Percentiles rank a stretch among this genome's conserved stretches.
phyloP scores from a whole-genome alignment of 108 stramenopile species.

The Stephanodiscus triporus region DNA sequence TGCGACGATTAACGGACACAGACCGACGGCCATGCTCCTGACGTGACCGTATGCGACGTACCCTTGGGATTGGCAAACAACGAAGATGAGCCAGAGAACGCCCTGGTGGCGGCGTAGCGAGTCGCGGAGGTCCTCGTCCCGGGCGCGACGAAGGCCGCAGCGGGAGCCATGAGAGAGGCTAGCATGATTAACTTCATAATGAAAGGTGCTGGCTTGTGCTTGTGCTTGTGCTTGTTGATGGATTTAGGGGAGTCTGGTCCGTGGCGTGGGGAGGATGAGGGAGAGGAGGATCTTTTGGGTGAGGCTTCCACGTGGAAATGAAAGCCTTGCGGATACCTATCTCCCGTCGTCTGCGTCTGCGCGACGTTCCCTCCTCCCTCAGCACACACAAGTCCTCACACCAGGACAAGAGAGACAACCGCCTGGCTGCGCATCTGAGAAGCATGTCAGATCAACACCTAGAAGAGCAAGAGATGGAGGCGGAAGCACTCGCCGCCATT shows the following conservation, averaged over 20 bases:
- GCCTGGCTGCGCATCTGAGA: slow-evolving; percentile 11
- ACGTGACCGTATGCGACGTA: slow-evolving; percentile 22
- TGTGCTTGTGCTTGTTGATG: no score
- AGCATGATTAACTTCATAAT: slow-evolving; percentile 49
- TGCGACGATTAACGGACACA: neutral
- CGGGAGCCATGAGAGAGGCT: slow-evolving; percentile 63
- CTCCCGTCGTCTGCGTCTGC: neutral
- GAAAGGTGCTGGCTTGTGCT: neutral
- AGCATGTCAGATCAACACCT: slow-evolving; percentile 72
- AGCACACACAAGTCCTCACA: neutral
- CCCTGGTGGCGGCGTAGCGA: slow-evolving; percentile 52
- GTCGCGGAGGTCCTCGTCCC: slow-evolving; percentile 24
- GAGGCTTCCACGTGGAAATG: neutral
- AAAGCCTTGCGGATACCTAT: neutral
- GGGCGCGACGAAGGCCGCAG: slow-evolving; percentile 54
- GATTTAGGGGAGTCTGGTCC: no score
- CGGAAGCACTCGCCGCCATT: slow-evolving; percentile 84
- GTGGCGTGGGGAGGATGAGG: no score
- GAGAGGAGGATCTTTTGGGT: neutral
- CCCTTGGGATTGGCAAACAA: slow-evolving; percentile 79
- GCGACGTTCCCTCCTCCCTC: neutral
- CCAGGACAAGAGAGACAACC: no score
- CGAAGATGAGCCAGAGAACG: slow-evolving; percentile 66
- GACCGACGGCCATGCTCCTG: neutral
- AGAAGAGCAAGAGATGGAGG: slow-evolving; percentile 91